These are phyloP conservation scores for Talaromyces amestolkiae DNA, from an alignment of 2,329 filamentous ascomycete genomes.

Conservation along the genomic window DNA sequence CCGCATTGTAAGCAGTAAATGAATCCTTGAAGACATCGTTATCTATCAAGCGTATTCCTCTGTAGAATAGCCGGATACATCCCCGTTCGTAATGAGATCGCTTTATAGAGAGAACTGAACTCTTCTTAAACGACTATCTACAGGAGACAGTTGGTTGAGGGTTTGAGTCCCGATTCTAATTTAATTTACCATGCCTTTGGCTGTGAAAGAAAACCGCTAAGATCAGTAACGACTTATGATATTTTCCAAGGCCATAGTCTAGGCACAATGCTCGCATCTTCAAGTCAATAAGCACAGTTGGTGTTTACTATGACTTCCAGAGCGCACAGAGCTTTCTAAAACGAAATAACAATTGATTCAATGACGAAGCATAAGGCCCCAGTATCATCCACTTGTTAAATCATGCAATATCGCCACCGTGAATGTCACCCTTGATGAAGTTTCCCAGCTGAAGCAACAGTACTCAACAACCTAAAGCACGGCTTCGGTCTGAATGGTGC, in stretches of 20 bases:
- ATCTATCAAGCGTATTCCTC: neutral
- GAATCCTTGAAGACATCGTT: neutral
- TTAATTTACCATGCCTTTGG: neutral
- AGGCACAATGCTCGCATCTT: neutral
- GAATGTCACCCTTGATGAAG: neutral
- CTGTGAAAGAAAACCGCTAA: neutral
- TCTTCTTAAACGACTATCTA: neutral
- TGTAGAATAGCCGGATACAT: neutral
- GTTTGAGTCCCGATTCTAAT: neutral
- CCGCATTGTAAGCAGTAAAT: neutral
- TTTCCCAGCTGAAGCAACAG: neutral
- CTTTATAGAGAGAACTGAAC: too few relatives aligned
- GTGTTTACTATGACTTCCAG: neutral
- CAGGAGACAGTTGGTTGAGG: neutral
- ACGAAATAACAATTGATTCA: neutral
- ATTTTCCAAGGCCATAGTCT: neutral
- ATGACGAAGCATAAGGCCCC: neutral
- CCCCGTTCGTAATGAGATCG: too few relatives aligned
- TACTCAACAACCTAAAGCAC: neutral
- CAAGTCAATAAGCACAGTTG: neutral
- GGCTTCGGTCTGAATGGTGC: conserved; percentile 3
- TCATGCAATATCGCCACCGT: neutral
- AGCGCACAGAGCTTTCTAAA: neutral
- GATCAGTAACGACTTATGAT: neutral
- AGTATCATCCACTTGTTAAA: neutral